Percentiles rank a stretch among this genome's conserved stretches.
Conservation (phyloP, 2,329 filamentous ascomycete genomes). For the Phialocephala sp. region DNA sequence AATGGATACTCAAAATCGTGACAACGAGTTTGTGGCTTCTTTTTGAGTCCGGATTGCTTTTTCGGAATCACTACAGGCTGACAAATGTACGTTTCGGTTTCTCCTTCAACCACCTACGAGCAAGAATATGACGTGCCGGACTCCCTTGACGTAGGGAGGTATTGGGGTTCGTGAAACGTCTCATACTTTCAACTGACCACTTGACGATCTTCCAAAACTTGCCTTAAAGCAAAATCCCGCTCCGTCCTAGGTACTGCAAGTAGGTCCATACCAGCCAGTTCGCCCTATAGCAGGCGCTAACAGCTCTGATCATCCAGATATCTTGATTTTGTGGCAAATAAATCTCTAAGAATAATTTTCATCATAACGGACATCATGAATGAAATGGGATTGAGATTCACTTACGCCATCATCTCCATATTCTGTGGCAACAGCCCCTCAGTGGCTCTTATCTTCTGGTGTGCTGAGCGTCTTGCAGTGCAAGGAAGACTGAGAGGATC, state of each 20-base stretch:
- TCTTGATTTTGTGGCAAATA: not conserved
- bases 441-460: too few relatives aligned
- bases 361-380: too few relatives aligned
- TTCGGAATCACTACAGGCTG: not conserved
- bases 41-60: not conserved
- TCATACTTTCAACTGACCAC: not conserved
- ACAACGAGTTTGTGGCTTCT: not conserved
- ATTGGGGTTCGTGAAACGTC: not conserved
- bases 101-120: not conserved
- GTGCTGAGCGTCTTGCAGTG: too few relatives aligned
- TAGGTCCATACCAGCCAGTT: not conserved
- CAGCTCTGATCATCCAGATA: not conserved
- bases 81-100: not conserved
- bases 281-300: not conserved
- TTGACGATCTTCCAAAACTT: constrained; percentile 6
- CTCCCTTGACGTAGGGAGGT: not conserved
- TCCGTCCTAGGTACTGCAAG: too few relatives aligned
- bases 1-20: constrained; percentile 14
- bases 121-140: not conserved
- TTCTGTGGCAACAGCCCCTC: too few relatives aligned
- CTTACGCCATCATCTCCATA: too few relatives aligned
- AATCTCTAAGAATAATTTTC: too few relatives aligned
- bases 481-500: too few relatives aligned
- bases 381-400: not conserved
- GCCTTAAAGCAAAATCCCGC: not conserved